Evolutionary conservation across 2,329 filamentous ascomycete genomes (phyloP), one percentile per base, ranked within the genome.

Genomic region (Chaetomium sp.): DNA sequence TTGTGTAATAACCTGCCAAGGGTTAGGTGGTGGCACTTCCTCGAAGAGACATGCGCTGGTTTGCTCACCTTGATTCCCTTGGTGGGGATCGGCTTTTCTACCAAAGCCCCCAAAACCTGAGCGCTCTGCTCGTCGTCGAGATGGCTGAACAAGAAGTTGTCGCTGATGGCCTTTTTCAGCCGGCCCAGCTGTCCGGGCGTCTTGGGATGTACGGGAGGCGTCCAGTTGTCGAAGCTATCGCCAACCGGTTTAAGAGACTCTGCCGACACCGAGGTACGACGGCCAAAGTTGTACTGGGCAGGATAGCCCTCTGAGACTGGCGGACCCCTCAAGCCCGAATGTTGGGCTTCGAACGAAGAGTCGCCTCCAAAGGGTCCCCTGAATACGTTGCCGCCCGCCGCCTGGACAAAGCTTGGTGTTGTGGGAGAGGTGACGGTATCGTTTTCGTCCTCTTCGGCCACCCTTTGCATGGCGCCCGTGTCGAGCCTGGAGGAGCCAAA

Each of bases 211-310:
- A 86, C 86, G 2, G 95, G 95, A 9, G 95, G 92, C 33, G 88
- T 85, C 93, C 94, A 99, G 78, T 92, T 95, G 76, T 95, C 92
- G 72, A 92, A 89, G 64, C 87, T 87, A 66, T 93, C 89, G 35
- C 90, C 88, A 57, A 89, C 91, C 21, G 95, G 95, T 77, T 97
- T 96, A 74, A 98, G 84, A 1, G 94, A 97, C 79, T 99, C 95
- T 58, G 95, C 95, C 49, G 95, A 98, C 60, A 99, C 95, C 3
- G 95, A 98, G 47, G 93, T 97, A 72, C 95, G 91, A 69, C 95
- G 90, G 72, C 87, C 91, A 78, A 97, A 89, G 77, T 96, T 96
- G 80, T 97, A 98, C 77, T 98, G 93, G 71, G 87, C 90, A 63
- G 95, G 95, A 74, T 97, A 92, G 72, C 87, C 88, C 70, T 91